A percentile compares a stretch with the other conserved stretches of the same genome.
Conservation (phyloP, 2,329 filamentous ascomycete species). For the Colletotrichum truncatum region DNA sequence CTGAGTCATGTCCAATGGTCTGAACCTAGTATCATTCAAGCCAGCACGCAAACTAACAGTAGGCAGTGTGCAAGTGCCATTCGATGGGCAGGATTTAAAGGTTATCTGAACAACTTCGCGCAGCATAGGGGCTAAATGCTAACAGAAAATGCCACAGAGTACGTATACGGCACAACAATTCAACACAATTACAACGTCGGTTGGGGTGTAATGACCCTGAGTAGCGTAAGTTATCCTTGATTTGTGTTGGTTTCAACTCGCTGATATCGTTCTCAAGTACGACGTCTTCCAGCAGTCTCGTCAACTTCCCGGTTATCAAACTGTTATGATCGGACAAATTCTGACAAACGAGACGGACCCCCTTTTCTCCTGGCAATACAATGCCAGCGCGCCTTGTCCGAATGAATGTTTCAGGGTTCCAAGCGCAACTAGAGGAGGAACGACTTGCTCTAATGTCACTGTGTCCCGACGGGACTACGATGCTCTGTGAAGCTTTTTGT, state of each 20-base stretch:
- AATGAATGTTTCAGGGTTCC: constrained; percentile 22
- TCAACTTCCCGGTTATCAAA: constrained; percentile 39
- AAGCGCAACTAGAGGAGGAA: background rate
- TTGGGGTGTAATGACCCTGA: constrained; percentile 18
- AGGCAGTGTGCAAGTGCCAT: constrained; percentile 61
- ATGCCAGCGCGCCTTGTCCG: constrained; percentile 35
- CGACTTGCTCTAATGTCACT: constrained; percentile 16
- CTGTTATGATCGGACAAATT: constrained; percentile 53
- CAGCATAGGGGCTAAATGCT: background rate
- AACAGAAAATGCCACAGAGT: constrained; percentile 44
- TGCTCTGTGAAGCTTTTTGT: background rate
- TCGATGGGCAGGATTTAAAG: constrained; percentile 61
- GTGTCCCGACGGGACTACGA: constrained; percentile 8
- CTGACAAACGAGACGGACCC: constrained; percentile 62
- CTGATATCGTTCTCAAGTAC: constrained; percentile 42
- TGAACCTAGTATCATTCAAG: background rate
- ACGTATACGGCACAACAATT: constrained; percentile 62
- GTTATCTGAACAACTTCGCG: background rate
- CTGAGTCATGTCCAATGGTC: constrained; percentile 63
- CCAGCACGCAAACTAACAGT: background rate
- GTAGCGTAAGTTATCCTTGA: background rate
- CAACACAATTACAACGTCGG: constrained; percentile 46
- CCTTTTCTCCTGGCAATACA: constrained; percentile 64
- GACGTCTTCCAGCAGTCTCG: constrained; percentile 57
- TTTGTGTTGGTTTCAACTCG: accelerated